Evolutionary conservation across 2,329 filamentous ascomycete species (phyloP).

Genomic region (Gyromitra esculenta): DNA sequence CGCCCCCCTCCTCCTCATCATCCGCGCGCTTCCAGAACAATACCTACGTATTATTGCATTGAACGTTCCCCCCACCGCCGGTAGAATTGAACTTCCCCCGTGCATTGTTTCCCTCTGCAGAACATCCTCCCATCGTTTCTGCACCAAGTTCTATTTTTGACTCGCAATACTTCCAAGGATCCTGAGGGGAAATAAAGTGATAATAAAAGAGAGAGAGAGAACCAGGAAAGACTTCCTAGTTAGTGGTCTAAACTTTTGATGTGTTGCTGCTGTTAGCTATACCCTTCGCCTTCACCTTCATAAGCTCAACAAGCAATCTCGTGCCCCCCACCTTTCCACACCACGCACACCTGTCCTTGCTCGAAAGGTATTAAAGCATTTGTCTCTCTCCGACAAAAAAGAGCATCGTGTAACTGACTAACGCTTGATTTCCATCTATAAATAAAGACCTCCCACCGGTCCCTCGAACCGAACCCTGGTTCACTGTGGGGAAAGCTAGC

Average conservation of each 20-base stretch:
- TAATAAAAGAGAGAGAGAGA: conserved; percentile 1
- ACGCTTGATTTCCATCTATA: conserved; percentile 11
- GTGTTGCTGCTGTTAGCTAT: background rate
- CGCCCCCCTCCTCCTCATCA: background rate
- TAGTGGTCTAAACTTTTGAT: conserved; percentile 11
- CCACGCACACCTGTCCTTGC: background rate
- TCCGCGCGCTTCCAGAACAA: conserved; percentile 50
- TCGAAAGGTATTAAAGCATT: background rate
- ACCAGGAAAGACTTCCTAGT: background rate
- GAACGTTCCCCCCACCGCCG: conserved; percentile 19
- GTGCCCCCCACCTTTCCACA: background rate
- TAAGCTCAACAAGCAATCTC: background rate
- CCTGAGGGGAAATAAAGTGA: background rate
- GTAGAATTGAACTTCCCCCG: conserved; percentile 21
- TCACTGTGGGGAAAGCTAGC: conserved; percentile 34
- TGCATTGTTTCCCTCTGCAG: conserved; percentile 4
- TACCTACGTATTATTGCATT: conserved; percentile 24
- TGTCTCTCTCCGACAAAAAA: background rate
- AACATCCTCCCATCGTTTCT: conserved; percentile 13
- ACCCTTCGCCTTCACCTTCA: background rate
- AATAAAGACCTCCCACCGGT: conserved; percentile 41
- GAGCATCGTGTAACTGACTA: conserved; percentile 15
- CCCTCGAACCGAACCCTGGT: conserved; percentile 30
- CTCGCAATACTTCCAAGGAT: background rate
- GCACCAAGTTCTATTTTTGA: conserved; percentile 40